Conservation (phyloP, 345 rosid genomes). For the Syzygium aromaticum region DNA sequence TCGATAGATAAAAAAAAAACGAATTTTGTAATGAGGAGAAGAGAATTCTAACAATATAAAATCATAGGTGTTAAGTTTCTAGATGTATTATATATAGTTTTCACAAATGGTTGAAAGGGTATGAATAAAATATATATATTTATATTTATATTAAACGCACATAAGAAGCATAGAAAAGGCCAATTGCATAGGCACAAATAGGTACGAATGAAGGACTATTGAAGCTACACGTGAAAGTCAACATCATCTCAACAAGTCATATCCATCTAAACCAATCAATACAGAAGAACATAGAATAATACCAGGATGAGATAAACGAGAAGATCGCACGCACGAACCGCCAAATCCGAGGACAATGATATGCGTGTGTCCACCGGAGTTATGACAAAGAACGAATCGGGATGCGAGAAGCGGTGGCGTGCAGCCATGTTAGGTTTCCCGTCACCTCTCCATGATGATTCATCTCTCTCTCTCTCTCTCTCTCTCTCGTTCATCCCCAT, state of each 20-base stretch:
- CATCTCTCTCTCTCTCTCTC: background rate
- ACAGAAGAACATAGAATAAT: background rate
- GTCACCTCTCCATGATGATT: background rate
- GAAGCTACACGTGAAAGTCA: background rate
- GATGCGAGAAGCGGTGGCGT: background rate
- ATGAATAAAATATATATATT: background rate
- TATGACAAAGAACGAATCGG: background rate
- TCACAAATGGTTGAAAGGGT: background rate
- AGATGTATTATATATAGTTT: background rate
- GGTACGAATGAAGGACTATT: background rate
- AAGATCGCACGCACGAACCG: background rate
- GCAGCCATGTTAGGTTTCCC: background rate
- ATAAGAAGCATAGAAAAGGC: background rate
- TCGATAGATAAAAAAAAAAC: background rate
- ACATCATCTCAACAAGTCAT: background rate
- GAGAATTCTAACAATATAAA: background rate
- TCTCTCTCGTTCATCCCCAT: background rate
- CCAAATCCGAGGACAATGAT: background rate
- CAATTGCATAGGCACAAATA: background rate
- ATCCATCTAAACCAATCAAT: background rate
- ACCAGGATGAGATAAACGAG: background rate
- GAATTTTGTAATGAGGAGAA: background rate
- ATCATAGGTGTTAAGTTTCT: background rate
- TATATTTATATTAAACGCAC: background rate
- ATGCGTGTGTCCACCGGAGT: background rate